phyloP scores from a whole-genome alignment of 192 early-diverging fungal species.

The Coemansia sp. region DNA sequence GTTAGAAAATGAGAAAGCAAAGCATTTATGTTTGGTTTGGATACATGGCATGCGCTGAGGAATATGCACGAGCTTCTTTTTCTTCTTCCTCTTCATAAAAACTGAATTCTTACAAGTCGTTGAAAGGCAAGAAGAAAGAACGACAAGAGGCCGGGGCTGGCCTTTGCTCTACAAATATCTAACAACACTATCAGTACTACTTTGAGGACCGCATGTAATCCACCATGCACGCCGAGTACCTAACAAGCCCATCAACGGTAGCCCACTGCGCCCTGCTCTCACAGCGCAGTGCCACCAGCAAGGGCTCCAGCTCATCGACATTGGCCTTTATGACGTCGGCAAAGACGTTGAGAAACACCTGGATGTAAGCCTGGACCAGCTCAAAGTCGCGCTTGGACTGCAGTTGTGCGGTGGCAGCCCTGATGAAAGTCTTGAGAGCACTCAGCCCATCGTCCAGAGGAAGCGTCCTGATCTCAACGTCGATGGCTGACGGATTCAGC shows the following conservation, averaged over 20 bases:
- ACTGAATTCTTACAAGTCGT: not conserved
- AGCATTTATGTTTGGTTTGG: not conserved
- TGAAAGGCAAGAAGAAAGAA: not conserved
- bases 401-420: slow-evolving; percentile 63
- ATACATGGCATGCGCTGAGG: too few relatives aligned
- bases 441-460: slow-evolving; percentile 64
- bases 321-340: slow-evolving; percentile 73
- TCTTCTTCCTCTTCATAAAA: not conserved
- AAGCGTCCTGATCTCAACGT: slow-evolving; percentile 82
- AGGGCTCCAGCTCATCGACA: slow-evolving; percentile 52
- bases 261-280: slow-evolving; percentile 36
- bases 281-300: slow-evolving; percentile 44
- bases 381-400: slow-evolving; percentile 81
- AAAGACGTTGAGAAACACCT: slow-evolving; percentile 78
- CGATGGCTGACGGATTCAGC: slow-evolving; percentile 80
- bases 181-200: slow-evolving; percentile 8
- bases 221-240: slow-evolving; percentile 54
- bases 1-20: not conserved
- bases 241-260: slow-evolving; percentile 41
- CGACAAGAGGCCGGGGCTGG: not conserved
- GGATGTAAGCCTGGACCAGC: slow-evolving; percentile 75
- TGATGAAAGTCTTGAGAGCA: slow-evolving; percentile 67
- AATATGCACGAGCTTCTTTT: not conserved
- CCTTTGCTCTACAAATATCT: not conserved
- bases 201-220: slow-evolving; percentile 44